Evolutionary conservation across 106 monocot species (phyloP).

Genomic region (Acanthochlamys bracteata): DNA sequence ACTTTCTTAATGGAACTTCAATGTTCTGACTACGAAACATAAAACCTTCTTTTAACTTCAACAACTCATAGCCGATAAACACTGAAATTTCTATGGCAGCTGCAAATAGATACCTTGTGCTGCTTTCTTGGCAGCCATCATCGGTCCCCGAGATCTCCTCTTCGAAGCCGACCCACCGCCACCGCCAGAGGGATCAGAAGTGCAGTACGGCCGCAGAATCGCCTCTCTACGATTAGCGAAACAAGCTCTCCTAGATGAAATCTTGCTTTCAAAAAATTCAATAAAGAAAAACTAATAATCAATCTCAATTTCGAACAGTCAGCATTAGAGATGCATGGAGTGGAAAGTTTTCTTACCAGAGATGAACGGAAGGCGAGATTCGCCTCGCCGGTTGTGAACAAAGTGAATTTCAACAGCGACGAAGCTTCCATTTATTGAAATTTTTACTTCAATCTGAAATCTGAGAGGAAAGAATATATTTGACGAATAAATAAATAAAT

Average conservation of each 20-base stretch:
- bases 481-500: too few relatives aligned
- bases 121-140: constrained; percentile 82
- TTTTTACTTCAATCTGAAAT: too few relatives aligned
- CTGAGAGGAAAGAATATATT: too few relatives aligned
- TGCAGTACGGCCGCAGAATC: constrained; percentile 6
- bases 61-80: neutral
- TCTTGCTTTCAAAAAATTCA: constrained; percentile 8
- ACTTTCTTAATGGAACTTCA: too few relatives aligned
- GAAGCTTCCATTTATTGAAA: constrained; percentile 63
- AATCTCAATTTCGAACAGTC: neutral
- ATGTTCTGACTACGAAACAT: too few relatives aligned
- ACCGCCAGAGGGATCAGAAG: constrained; percentile 16
- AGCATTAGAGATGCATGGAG: neutral
- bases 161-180: too few relatives aligned
- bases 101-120: constrained; percentile 39
- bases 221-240: constrained; percentile 4
- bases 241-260: constrained; percentile 8
- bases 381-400: constrained; percentile 27
- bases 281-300: neutral
- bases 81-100: neutral
- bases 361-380: constrained; percentile 20
- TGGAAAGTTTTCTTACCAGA: constrained; percentile 11
- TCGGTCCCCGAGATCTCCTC: constrained; percentile 58
- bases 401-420: constrained; percentile 24
- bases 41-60: neutral